phyloP scores from a whole-genome alignment of 1,284 basidiomycete species.

The Irpex rosettiformis region DNA sequence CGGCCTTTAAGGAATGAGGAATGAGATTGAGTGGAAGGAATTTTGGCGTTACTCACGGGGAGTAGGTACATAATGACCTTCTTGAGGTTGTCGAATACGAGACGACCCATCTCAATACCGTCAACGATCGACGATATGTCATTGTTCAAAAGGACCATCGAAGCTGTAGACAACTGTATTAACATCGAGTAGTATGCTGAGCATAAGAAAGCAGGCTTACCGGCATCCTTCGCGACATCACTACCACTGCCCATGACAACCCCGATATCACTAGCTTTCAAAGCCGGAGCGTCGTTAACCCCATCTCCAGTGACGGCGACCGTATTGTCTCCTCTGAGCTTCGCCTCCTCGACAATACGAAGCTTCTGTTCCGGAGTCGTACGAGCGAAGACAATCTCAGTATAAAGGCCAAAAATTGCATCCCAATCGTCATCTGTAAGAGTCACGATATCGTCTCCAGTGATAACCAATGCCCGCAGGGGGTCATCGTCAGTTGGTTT shows the following conservation, averaged over 20 bases:
- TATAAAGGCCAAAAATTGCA: slow-evolving; percentile 41
- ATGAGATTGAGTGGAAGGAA: background rate
- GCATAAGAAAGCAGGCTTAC: slow-evolving; percentile 21
- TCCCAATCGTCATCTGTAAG: slow-evolving; percentile 48
- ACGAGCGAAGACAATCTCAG: slow-evolving; percentile 71
- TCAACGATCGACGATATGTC: slow-evolving; percentile 47
- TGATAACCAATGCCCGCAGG: slow-evolving; percentile 43
- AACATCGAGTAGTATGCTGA: background rate
- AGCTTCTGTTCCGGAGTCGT: slow-evolving; percentile 76
- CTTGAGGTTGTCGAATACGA: slow-evolving; percentile 70
- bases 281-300: slow-evolving; percentile 66
- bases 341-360: slow-evolving; percentile 61
- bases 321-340: slow-evolving; percentile 42
- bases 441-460: slow-evolving; percentile 48
- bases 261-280: slow-evolving; percentile 55
- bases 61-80: slow-evolving; percentile 45
- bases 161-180: slow-evolving; percentile 30
- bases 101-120: slow-evolving; percentile 52
- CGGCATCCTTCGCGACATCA: slow-evolving; percentile 47
- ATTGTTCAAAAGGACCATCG: slow-evolving; percentile 46
- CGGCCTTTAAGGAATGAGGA: slow-evolving; percentile 9
- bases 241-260: slow-evolving; percentile 52
- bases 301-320: slow-evolving; percentile 65
- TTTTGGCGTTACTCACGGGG: slow-evolving; percentile 34
- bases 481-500: slow-evolving; percentile 25